Evolutionary conservation across 495 filamentous ascomycete genomes (phyloP), one percentile per base, ranked within the genome.

Genomic region (Neurospora sublineolata): DNA sequence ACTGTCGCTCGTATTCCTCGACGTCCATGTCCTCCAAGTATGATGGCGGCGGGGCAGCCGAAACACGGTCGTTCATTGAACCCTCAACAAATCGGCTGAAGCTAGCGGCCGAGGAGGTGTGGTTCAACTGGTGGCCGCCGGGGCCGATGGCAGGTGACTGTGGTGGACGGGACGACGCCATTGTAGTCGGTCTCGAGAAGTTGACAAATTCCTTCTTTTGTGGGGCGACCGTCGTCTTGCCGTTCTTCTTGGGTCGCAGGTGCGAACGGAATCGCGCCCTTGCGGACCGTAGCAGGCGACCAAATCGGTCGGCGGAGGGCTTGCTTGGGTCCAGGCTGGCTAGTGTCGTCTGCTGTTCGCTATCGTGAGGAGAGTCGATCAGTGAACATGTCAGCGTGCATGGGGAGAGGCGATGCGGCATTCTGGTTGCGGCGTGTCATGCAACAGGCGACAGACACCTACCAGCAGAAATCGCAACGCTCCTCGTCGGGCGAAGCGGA

Each of bases 31-130:
- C 84, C 9, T 83, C 87, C 39, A 89, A 78, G 76, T 88, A 93
- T 52, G 87, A 84, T 38, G 82, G 79, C 10, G 91, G 91, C 42
- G 91, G 91, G 74, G 83, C 87, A 71, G 90, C 84, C 73, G 90
- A 92, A 20, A 86, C 84, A 71, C 89, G 87, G 77, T 94, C 91
- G 77, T 88, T 91, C 91, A 94, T 93, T 70, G 86, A 91, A 3
- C 89, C 91, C 75, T 94, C 91, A 5, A 89, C 79, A 75, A 94
- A 94, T 37, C 87, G 74, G 69, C 79, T 80, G 64, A 36, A 40
- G 12, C 64, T 68, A 20, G 70, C 70, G 33, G 72, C 70, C 33
- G 72, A 72, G 44, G 46, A 44, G 42, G 20, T 44, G 39, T 39
- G 60, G 38, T 39, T 64, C 30, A 39, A 8, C 14, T 46, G 38